phyloP scores from a whole-genome alignment of 2,329 filamentous ascomycete species.

The Ophiostoma sp. region DNA sequence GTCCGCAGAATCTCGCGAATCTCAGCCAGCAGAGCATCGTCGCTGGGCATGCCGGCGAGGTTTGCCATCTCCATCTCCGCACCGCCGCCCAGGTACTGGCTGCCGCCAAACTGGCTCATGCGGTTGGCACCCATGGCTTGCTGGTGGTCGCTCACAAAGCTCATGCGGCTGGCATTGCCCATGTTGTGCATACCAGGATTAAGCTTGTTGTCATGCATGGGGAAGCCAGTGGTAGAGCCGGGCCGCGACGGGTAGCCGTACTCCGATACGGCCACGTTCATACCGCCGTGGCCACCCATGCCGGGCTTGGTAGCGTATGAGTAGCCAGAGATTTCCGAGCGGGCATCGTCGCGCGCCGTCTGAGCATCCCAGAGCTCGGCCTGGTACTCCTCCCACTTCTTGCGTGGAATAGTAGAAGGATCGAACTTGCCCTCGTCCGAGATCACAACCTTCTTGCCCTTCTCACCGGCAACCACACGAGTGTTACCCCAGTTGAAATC shows the following conservation, averaged over 20 bases:
- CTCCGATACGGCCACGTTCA: slow-evolving; percentile 54
- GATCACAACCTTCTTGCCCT: slow-evolving; percentile 85
- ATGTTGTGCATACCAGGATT: slow-evolving; percentile 46
- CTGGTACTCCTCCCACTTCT: slow-evolving; percentile 99
- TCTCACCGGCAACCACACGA: slow-evolving; percentile 90
- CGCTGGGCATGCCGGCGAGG: slow-evolving; percentile 70
- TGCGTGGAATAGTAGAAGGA: slow-evolving; percentile 83
- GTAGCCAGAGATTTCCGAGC: slow-evolving; percentile 85
- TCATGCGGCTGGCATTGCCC: slow-evolving; percentile 58
- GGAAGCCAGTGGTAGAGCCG: slow-evolving; percentile 49
- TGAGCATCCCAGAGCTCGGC: slow-evolving; percentile 95
- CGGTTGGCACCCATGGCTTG: slow-evolving; percentile 63
- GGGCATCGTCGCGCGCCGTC: slow-evolving; percentile 72
- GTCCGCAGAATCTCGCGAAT: slow-evolving; percentile 89
- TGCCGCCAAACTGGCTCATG: slow-evolving; percentile 57
- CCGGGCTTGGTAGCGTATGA: slow-evolving; percentile 86
- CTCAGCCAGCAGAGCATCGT: slow-evolving; percentile 86
- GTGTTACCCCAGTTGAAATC: slow-evolving; percentile 99
- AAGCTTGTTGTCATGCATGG: slow-evolving; percentile 40
- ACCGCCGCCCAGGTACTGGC: slow-evolving; percentile 50
- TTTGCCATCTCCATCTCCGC: slow-evolving; percentile 66
- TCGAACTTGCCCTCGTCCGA: slow-evolving; percentile 98
- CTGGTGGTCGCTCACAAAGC: slow-evolving; percentile 42
- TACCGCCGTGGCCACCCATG: slow-evolving; percentile 40
- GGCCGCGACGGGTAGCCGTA: slow-evolving; percentile 60